Base-by-base conservation (phyloP, 2,329 filamentous ascomycete genomes). In the Talaromyces sp. region DNA sequence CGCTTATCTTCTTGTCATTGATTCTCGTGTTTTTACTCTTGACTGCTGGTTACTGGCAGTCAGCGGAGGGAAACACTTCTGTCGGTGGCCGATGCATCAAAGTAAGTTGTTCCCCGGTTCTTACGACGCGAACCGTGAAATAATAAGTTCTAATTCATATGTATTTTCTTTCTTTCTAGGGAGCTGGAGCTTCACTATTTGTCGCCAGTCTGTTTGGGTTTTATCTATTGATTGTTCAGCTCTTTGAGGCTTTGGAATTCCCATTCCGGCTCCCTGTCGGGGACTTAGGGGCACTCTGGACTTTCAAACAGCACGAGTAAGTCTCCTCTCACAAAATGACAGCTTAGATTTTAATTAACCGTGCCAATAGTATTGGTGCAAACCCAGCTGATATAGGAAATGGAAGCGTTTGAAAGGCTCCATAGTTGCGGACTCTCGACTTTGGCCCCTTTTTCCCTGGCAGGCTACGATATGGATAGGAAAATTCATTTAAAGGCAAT, bases 1-100 rank as follows among this genome's bases (percentile, higher is more conserved):
- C 90, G 69, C 69, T 87, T 63, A 89, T 93, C 75, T 92, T 92
- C 80, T 72, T 87, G 66, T 81, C 81, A 1, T 83, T 92, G n/a
- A 75, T 85, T 19, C 72, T 87, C 13, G 79, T 82, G 2, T 90
- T 92, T 72, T 73, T 76, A 13, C 78, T 87, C 31, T 80, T 92
- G 37, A 83, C 88, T 0, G 87, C 81, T 2, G 83, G 83, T 0
- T 90, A 87, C 75, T 89, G 85, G 81, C 75, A 84, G 19, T 70
- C 83, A 9, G 87, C 86, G 3, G 68, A 77, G 19, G 78, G 72
- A 0, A 75, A 80, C 33, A 68, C 70, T 0, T 67, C 58, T 0
- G 66, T 69, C 19, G 77, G 79, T 4, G 63, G 66, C 13, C 73
- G 72, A 37, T 66, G 80, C 4, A 67, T 74, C 2, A 70, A 70